Evolutionary conservation across 495 filamentous ascomycete species (phyloP), one percentile per base, ranked within the genome.

Genomic region (Lineolata rhizophorae): DNA sequence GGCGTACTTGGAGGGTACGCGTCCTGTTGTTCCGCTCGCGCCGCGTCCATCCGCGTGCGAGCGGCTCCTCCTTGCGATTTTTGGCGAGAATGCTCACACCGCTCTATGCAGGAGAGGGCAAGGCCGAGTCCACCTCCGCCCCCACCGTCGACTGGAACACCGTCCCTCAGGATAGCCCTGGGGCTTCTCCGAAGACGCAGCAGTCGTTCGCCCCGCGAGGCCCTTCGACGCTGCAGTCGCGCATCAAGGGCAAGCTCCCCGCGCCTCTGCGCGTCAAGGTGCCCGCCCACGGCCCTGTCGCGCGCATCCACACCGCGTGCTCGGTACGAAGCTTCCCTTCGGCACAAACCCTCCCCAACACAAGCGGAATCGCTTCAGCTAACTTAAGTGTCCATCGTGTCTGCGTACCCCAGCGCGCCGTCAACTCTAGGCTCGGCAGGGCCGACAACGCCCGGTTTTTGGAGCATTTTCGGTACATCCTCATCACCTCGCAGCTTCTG

Each of bases 381-480:
- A n/a, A n/a, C n/a, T n/a, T n/a, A n/a, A n/a, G n/a, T n/a, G n/a
- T n/a, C n/a, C n/a, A n/a, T n/a, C n/a, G n/a, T n/a, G n/a, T n/a
- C n/a, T n/a, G n/a, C n/a, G n/a, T n/a, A n/a, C 16, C 20, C 16
- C 29, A 70, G 52, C 55, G 53, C 42, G 64, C 65, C 8, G 62
- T 78, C 27, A 84, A 80, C 41, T 75, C 78, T 26, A 69, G 73
- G 32, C 64, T 94, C 38, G 75, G 78, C 22, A 65, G 73, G 40
- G 71, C 70, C 35, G 82, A 92, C 39, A 92, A 87, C 45, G 62
- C 73, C 38, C 65, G 70, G 27, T 97, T 97, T 44, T 63, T 97
- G 29, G 87, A 97, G 58, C 76, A 85, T 43, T 94, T 95, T 35
- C 76, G 87, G 16, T 95, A 95, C 48, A 75, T 83, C 20, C 85